phyloP scores from a whole-genome alignment of 768 basidiomycete genomes.

The Termitomyces sp. region DNA sequence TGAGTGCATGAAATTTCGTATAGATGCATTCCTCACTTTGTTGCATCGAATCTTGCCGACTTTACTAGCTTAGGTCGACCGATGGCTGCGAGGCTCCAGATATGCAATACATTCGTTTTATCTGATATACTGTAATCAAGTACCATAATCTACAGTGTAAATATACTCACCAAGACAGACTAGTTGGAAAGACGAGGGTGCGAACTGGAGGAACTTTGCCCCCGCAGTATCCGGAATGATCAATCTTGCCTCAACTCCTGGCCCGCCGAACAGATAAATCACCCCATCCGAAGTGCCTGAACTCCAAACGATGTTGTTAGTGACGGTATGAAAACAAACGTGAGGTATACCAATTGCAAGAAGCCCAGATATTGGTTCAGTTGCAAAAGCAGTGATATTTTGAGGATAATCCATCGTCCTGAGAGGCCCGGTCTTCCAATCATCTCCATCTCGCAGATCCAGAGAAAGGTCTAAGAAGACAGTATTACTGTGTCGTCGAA shows the following conservation, averaged over 20 bases:
- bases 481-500: constrained; percentile 31
- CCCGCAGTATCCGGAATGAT: constrained; percentile 39
- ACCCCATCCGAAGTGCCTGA: constrained; percentile 64
- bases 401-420: constrained; percentile 46
- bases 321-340: not conserved
- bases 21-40: constrained; percentile 33
- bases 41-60: constrained; percentile 45
- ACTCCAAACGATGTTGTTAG: not conserved
- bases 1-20: not conserved
- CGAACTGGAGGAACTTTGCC: constrained; percentile 64
- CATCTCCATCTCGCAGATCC: constrained; percentile 49
- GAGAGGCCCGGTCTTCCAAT: constrained; percentile 55
- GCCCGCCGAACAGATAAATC: constrained; percentile 65
- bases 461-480: constrained; percentile 51
- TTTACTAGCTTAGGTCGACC: constrained; percentile 51
- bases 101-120: constrained; percentile 47
- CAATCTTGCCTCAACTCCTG: constrained; percentile 56
- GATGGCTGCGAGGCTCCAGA: constrained; percentile 55
- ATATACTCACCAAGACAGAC: constrained; percentile 55
- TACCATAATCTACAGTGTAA: not conserved
- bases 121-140: constrained; percentile 31
- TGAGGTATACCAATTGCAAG: constrained; percentile 53
- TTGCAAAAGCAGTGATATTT: constrained; percentile 49
- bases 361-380: constrained; percentile 57
- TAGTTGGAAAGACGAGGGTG: constrained; percentile 48